phyloP scores from a whole-genome alignment of 2,329 filamentous ascomycete genomes.

The Fusarium oligoseptatum region DNA sequence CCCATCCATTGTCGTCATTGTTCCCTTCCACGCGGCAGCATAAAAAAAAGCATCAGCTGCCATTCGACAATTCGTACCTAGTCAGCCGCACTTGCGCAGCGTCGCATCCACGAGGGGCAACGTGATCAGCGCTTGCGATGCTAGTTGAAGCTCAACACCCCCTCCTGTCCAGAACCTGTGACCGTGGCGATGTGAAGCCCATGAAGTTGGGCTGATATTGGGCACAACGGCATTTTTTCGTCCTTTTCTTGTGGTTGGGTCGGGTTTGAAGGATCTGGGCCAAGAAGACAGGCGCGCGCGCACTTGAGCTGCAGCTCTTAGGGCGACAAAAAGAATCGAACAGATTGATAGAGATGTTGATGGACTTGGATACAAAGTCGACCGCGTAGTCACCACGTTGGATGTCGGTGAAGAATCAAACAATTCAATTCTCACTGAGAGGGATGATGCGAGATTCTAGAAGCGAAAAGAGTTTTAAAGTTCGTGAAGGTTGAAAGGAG shows the following conservation, averaged over 20 bases:
- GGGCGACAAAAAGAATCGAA: slow-evolving; percentile 23
- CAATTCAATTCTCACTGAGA: not conserved
- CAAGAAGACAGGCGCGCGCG: not conserved
- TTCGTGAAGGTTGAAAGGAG: slow-evolving; percentile 3
- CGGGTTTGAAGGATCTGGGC: not conserved
- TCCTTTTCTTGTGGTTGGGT: not conserved
- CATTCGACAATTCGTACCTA: slow-evolving; percentile 32
- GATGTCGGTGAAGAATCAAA: slow-evolving; percentile 2
- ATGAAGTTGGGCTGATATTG: slow-evolving; percentile 33
- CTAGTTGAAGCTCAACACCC: slow-evolving; percentile 9
- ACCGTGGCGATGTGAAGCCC: slow-evolving; percentile 30
- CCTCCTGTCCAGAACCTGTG: not conserved
- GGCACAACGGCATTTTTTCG: slow-evolving; percentile 33
- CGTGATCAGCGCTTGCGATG: slow-evolving; percentile 39
- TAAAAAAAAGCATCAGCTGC: slow-evolving; percentile 14
- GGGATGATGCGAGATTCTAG: slow-evolving; percentile 24
- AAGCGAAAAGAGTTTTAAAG: not conserved
- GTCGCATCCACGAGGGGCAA: slow-evolving; percentile 42
- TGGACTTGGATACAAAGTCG: not conserved
- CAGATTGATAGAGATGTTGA: not conserved
- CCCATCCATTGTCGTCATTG: slow-evolving; percentile 16
- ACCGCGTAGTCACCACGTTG: slow-evolving; percentile 2
- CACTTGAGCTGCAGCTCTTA: no score
- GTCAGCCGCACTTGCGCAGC: slow-evolving; percentile 42
- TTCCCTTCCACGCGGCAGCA: slow-evolving; percentile 11